phyloP scores from a whole-genome alignment of 768 basidiomycete species.

The Auricularia cornea region DNA sequence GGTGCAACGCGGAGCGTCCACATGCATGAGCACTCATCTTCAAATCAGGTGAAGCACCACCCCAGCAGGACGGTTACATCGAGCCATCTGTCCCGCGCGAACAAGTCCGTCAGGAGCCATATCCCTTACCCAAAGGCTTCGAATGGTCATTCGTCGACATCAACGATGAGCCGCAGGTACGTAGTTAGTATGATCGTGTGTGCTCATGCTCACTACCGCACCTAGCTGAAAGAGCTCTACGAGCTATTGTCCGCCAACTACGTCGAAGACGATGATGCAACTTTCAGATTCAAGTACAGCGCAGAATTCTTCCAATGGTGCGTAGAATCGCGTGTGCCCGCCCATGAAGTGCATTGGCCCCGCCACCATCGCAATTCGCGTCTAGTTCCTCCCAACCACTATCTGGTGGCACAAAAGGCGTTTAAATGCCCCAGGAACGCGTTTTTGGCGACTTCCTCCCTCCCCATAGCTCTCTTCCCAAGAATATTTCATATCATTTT shows the following conservation, averaged over 20 bases:
- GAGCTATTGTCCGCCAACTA: slow-evolving; percentile 88
- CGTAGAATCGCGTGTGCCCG: too few relatives aligned
- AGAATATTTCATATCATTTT: too few relatives aligned
- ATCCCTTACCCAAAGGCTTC: slow-evolving; percentile 84
- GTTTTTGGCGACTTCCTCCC: too few relatives aligned
- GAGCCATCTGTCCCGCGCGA: slow-evolving; percentile 69
- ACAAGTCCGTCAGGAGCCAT: slow-evolving; percentile 82
- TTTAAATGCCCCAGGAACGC: too few relatives aligned
- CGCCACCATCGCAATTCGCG: too few relatives aligned
- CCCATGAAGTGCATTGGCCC: too few relatives aligned
- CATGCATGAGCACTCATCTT: neutral
- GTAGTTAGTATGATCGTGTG: slow-evolving; percentile 5
- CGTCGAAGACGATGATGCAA: slow-evolving; percentile 91
- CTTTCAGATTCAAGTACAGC: slow-evolving; percentile 95
- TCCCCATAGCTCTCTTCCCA: too few relatives aligned
- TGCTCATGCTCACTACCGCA: neutral
- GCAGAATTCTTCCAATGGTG: slow-evolving; percentile 88
- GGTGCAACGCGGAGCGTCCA: slow-evolving; percentile 9
- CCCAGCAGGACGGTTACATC: slow-evolving; percentile 76
- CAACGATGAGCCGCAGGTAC: slow-evolving; percentile 62
- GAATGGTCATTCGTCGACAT: slow-evolving; percentile 85
- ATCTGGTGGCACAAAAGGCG: too few relatives aligned
- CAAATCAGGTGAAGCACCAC: slow-evolving; percentile 48
- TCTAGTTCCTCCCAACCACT: too few relatives aligned
- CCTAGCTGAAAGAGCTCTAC: slow-evolving; percentile 82